phyloP scores from a whole-genome alignment of 768 basidiomycete genomes.

The Serendipita sp. region DNA sequence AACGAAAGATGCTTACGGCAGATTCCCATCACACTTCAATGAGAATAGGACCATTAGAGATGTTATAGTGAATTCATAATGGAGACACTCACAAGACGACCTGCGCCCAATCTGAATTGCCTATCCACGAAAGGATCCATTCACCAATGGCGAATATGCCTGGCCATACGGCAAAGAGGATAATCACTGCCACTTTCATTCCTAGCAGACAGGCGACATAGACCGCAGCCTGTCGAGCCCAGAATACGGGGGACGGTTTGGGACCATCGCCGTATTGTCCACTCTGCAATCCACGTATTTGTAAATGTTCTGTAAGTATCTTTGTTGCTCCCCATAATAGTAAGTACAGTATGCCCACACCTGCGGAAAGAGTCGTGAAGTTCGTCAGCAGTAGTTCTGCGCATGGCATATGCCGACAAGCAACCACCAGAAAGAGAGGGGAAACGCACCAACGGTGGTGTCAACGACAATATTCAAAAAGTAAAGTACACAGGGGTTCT shows the following conservation, averaged over 20 bases:
- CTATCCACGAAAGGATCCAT: slow-evolving; percentile 72
- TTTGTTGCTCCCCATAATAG: slow-evolving; percentile 47
- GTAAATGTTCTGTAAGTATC: slow-evolving; percentile 44
- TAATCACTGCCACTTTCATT: slow-evolving; percentile 87
- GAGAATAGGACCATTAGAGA: background rate
- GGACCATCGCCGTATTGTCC: slow-evolving; percentile 85
- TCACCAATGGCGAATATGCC: slow-evolving; percentile 61
- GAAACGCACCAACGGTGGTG: slow-evolving; percentile 62
- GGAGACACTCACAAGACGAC: slow-evolving; percentile 55
- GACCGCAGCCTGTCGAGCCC: slow-evolving; percentile 60
- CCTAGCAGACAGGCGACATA: slow-evolving; percentile 65
- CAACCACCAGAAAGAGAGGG: background rate
- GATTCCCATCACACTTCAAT: slow-evolving; percentile 64
- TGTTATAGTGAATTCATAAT: slow-evolving; percentile 5
- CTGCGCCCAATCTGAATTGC: slow-evolving; percentile 44
- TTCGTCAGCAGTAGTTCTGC: background rate
- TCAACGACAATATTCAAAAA: slow-evolving; percentile 88
- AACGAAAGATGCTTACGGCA: slow-evolving; percentile 35
- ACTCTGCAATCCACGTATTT: slow-evolving; percentile 61
- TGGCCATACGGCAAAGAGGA: slow-evolving; percentile 53
- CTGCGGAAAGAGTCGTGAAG: slow-evolving; percentile 24
- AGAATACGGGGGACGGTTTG: slow-evolving; percentile 34
- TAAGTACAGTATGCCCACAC: slow-evolving; percentile 69
- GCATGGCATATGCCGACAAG: background rate
- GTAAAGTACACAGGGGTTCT: slow-evolving; percentile 83